A percentile compares a stretch with the other conserved stretches of the same genome.
These are phyloP conservation scores for Saccharomyces hybrid DNA, from an alignment of 1,139 yeast species.

Conservation along the genomic window DNA sequence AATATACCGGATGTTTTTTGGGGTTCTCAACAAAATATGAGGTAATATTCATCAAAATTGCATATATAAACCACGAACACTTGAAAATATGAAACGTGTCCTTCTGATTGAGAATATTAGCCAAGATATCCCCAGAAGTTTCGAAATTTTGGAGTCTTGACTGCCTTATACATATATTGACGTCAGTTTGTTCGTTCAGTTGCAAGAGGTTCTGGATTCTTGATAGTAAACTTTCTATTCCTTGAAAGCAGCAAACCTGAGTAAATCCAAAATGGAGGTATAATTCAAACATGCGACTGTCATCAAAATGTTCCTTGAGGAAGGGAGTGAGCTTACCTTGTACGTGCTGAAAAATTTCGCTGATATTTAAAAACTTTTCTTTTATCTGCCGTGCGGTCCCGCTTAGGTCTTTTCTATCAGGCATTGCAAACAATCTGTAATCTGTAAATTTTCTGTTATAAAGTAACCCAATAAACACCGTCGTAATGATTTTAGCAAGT, in stretches of 20 bases:
- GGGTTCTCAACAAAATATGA: slow-evolving; percentile 1
- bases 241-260: slow-evolving; percentile 3
- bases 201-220: slow-evolving; percentile 2
- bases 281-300: slow-evolving; percentile 2
- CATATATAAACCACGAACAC: background rate
- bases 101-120: slow-evolving; percentile 1
- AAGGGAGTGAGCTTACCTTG: slow-evolving; percentile 3
- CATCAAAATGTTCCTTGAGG: background rate
- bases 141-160: background rate
- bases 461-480: slow-evolving; percentile 3
- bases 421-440: slow-evolving; percentile 7
- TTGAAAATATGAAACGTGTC: background rate
- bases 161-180: background rate
- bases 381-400: slow-evolving; percentile 5
- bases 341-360: background rate
- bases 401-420: slow-evolving; percentile 2
- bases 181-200: background rate
- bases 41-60: background rate
- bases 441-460: slow-evolving; percentile 12
- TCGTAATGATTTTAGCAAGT: slow-evolving; percentile 8
- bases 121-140: slow-evolving; percentile 2
- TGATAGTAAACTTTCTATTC: slow-evolving; percentile 1
- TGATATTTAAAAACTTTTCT: background rate
- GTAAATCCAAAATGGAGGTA: slow-evolving; percentile 2
- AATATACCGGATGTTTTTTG: background rate